phyloP scores from a whole-genome alignment of 441 rosid species.

The Brassica balearica region DNA sequence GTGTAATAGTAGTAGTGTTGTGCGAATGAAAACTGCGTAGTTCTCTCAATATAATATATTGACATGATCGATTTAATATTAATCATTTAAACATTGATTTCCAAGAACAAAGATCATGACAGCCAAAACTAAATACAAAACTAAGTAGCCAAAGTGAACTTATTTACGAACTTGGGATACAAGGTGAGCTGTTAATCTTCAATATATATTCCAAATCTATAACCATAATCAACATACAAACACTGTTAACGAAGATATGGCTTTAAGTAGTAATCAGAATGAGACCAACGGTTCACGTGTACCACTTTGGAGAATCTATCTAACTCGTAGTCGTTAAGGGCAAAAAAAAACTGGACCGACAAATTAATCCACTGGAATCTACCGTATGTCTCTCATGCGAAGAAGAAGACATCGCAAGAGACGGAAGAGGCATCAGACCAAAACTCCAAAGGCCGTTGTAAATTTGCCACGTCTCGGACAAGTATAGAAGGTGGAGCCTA shows the following conservation, averaged over 20 bases:
- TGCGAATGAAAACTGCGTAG: neutral
- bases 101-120: no score
- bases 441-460: constrained; percentile 2
- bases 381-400: constrained; percentile 34
- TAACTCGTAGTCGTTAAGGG: neutral
- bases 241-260: no score
- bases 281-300: constrained; percentile 3
- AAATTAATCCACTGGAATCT: constrained; percentile 40
- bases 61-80: neutral
- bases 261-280: neutral
- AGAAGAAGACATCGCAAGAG: constrained; percentile 34
- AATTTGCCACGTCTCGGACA: constrained; percentile 27
- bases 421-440: constrained; percentile 9
- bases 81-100: no score
- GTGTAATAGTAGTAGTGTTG: neutral
- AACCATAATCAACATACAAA: neutral
- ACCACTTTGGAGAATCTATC: neutral
- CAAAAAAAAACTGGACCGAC: constrained; percentile 20
- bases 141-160: no score
- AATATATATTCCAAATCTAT: neutral
- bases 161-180: neutral
- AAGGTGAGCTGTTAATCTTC: constrained; percentile 4
- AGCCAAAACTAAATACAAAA: no score
- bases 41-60: neutral
- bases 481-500: neutral